Conservation (phyloP, 441 rosid species). For the Isatis lusitanica region DNA sequence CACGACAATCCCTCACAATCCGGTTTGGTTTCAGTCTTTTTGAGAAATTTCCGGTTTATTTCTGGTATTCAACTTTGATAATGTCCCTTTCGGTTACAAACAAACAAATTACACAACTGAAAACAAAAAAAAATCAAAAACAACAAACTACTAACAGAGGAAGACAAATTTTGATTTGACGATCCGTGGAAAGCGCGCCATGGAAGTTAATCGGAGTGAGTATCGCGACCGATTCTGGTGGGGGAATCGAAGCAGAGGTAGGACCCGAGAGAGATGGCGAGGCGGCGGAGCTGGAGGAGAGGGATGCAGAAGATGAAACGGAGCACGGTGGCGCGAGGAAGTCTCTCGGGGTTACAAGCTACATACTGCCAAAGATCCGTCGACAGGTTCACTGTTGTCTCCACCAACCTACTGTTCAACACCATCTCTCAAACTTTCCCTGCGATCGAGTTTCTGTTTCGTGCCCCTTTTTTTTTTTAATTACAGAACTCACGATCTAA, state of each 20-base stretch:
- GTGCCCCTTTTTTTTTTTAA: not conserved
- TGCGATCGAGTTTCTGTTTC: constrained; percentile 2
- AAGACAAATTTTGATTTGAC: not conserved
- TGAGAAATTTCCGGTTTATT: not conserved
- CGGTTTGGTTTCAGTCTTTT: constrained; percentile 7
- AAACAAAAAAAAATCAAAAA: not conserved
- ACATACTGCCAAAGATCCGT: constrained; percentile 75
- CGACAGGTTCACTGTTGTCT: constrained; percentile 59
- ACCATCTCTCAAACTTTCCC: constrained; percentile 50
- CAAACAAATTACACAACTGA: not conserved
- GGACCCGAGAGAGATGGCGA: constrained; percentile 53
- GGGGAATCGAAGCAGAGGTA: constrained; percentile 58
- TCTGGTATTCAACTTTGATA: constrained; percentile 14
- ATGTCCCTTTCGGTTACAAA: constrained; percentile 17
- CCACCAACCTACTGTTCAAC: constrained; percentile 64
- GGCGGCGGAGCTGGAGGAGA: constrained; percentile 56
- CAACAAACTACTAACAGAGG: not conserved
- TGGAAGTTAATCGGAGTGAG: constrained; percentile 50
- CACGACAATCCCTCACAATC: not conserved
- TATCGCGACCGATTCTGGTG: constrained; percentile 12
- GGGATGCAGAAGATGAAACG: constrained; percentile 65
- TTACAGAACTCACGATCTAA: constrained; percentile 14
- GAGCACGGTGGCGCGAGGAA: constrained; percentile 63
- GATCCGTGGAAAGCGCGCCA: not conserved
- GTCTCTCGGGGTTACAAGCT: constrained; percentile 82